These are phyloP conservation scores for Theileria equi DNA, from an alignment of 169 alveolate genomes.

Conservation along the genomic window DNA sequence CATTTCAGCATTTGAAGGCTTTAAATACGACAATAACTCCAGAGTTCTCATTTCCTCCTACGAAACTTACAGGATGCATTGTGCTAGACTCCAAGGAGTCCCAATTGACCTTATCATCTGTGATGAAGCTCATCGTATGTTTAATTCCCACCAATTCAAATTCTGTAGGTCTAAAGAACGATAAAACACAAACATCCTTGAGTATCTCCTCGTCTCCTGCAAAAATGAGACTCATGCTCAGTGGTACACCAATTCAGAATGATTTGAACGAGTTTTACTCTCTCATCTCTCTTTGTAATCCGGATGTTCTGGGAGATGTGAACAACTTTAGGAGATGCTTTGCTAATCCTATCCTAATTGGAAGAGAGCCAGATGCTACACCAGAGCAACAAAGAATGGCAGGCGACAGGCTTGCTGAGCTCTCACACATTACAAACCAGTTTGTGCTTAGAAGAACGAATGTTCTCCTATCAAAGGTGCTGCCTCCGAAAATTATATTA, in stretches of 20 bases:
- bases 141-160: not conserved
- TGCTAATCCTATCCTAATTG: constrained; percentile 84
- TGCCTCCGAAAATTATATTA: constrained; percentile 85
- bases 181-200: constrained; percentile 85
- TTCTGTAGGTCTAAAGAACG: constrained; percentile 83
- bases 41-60: constrained; percentile 86
- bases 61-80: constrained; percentile 88
- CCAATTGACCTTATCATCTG: constrained; percentile 91
- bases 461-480: constrained; percentile 82
- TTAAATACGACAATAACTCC: constrained; percentile 79
- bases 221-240: constrained; percentile 82
- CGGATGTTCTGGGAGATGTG: constrained; percentile 83
- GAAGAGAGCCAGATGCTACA: constrained; percentile 89
- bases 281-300: constrained; percentile 84
- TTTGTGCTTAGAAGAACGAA: constrained; percentile 87
- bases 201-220: constrained; percentile 85
- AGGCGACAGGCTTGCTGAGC: constrained; percentile 80
- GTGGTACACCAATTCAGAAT: constrained; percentile 89
- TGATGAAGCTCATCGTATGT: constrained; percentile 93
- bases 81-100: constrained; percentile 78
- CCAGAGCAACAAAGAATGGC: constrained; percentile 83
- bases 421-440: constrained; percentile 84
- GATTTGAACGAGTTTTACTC: constrained; percentile 87
- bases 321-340: constrained; percentile 69
- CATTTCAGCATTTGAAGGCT: constrained; percentile 84